Base-by-base conservation (phyloP, 2,329 filamentous ascomycete species). In the Alternaria postmessia region DNA sequence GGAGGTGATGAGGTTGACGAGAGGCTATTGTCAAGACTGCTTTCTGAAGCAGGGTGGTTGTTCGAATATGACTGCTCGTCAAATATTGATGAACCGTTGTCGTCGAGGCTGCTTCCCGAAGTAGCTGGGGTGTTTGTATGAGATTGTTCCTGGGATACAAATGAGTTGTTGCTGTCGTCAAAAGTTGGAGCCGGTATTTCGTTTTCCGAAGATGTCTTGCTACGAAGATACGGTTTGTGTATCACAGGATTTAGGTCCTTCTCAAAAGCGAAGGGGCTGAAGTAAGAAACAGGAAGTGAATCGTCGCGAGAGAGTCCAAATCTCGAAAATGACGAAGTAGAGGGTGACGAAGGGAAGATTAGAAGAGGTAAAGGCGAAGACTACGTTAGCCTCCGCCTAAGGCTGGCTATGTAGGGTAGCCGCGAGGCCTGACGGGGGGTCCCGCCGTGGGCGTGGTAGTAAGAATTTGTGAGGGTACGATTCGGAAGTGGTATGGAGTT, bases 1-100 rank as follows among this genome's bases (percentile, higher is more conserved):
- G 24, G 1, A 5, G 2, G 7, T 2, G 42, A 0, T 8, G 8
- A 28, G 16, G 2, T 2, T 1, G 42, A 18, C 2, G 42, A 9
- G 16, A 2, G 9, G 3, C 24, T 46, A 18, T 12, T 6, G 12
- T 26, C 3, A 3, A 2, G 3, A 3, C 16, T 46, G 12, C 16
- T 3, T 14, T 9, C n/a, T 11, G 9, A 3, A 7, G 43, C 20
- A 7, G 9, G 5, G 1, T 9, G 5, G 3, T 24, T 46, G 1
- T 12, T 30, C 5, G 16, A 20, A 4, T 2, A 0, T 0, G 9
- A 46, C 8, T 18, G 16, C 4, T 46, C 16, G 3, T 18, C 16
- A 2, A 11, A 1, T 46, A 4, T 8, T 12, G 16, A 18, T 8
- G 22, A 26, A 16, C 7, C 22, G 20, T 12, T 43, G 14, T 24